Percentiles rank a stretch among this genome's conserved stretches.
Conservation (phyloP, 2,329 filamentous ascomycete genomes). For the Alternaria alternata region DNA sequence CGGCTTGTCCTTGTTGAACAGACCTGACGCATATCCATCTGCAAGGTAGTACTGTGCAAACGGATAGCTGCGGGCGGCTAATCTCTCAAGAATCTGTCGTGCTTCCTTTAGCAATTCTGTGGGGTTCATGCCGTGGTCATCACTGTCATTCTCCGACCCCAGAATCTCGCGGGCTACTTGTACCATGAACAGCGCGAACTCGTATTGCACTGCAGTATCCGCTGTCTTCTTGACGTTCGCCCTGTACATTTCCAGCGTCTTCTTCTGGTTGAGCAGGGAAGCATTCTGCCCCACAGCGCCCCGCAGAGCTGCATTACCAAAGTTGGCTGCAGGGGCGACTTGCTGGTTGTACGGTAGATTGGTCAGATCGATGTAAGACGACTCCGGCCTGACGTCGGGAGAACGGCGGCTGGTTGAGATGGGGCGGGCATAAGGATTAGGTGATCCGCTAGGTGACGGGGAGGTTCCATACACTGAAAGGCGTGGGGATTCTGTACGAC, state of each 20-base stretch:
- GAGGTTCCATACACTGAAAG: constrained; percentile 57
- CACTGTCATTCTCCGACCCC: constrained; percentile 36
- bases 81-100: constrained; percentile 83
- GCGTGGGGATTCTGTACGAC: constrained; percentile 65
- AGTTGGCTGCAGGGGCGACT: constrained; percentile 66
- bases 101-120: constrained; percentile 83
- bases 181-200: constrained; percentile 94
- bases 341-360: constrained; percentile 82
- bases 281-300: constrained; percentile 86
- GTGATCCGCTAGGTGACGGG: constrained; percentile 51
- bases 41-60: constrained; percentile 98
- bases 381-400: constrained; percentile 65
- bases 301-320: constrained; percentile 84
- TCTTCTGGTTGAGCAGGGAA: constrained; percentile 86
- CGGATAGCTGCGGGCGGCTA: constrained; percentile 88
- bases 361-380: constrained; percentile 69
- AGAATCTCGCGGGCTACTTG: constrained; percentile 81
- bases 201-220: constrained; percentile 89
- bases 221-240: constrained; percentile 97
- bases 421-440: constrained; percentile 56
- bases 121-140: constrained; percentile 56
- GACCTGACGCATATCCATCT: constrained; percentile 90
- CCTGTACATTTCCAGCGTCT: constrained; percentile 97
- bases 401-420: constrained; percentile 63
- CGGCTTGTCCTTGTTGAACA: constrained; percentile 93